Conservation (phyloP, 2,329 filamentous ascomycete species). For the Fusarium drepaniforme region DNA sequence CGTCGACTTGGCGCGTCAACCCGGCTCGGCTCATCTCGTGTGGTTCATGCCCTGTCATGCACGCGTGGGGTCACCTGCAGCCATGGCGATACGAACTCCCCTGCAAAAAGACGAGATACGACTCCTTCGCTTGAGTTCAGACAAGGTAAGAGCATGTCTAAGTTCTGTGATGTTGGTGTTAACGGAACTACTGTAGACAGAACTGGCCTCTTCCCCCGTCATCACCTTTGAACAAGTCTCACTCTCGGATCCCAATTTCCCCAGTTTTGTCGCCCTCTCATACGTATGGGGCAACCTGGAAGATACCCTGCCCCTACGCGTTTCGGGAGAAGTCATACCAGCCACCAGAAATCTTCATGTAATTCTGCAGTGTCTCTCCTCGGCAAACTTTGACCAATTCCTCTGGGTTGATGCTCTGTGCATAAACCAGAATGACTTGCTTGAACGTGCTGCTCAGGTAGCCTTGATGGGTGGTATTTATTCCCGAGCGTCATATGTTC, state of each 20-base stretch:
- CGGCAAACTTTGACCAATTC: neutral
- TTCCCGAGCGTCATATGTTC: conserved; percentile 15
- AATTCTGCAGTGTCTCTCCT: neutral
- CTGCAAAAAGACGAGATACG: neutral
- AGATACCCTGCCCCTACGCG: neutral
- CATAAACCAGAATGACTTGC: conserved; percentile 19
- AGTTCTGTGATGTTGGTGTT: neutral
- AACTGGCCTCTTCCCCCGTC: neutral
- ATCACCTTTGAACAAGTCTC: neutral
- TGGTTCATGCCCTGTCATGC: neutral
- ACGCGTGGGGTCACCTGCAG: neutral
- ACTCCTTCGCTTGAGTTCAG: neutral
- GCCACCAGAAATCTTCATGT: conserved; percentile 15
- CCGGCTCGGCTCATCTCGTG: neutral
- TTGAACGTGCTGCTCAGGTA: conserved; percentile 14
- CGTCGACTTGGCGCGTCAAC: neutral
- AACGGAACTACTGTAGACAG: neutral
- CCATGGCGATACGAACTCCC: neutral
- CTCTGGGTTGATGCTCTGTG: conserved; percentile 18
- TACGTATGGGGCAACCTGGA: conserved; percentile 14
- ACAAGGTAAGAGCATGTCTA: neutral
- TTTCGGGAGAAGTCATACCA: neutral
- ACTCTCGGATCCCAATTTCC: neutral
- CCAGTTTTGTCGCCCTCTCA: conserved; percentile 12
- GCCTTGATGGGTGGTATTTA: conserved; percentile 16